These are phyloP conservation scores for Gleditsia sinensis DNA, from an alignment of 306 rosid genomes.

Conservation along the genomic window DNA sequence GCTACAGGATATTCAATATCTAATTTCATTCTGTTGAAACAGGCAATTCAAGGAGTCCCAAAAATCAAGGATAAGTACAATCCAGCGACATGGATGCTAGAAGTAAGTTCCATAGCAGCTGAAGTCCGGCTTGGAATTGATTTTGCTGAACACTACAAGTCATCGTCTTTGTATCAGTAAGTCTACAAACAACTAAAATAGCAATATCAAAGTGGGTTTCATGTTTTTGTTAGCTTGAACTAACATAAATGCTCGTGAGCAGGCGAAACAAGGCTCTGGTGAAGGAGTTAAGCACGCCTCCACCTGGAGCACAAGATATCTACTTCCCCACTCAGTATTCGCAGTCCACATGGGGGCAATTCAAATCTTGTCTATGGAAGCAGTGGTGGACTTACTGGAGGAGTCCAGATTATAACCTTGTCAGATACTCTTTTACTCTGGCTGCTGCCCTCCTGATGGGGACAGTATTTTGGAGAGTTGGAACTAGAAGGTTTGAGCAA, in stretches of 20 bases:
- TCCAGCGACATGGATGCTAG: constrained; percentile 88
- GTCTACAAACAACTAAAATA: not conserved
- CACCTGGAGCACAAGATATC: constrained; percentile 62
- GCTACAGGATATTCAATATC: too few species aligned
- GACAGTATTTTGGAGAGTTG: constrained; percentile 79
- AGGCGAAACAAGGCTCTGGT: constrained; percentile 77
- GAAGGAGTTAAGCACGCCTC: constrained; percentile 61
- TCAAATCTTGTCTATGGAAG: constrained; percentile 86
- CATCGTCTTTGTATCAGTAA: constrained; percentile 59
- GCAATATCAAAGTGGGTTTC: not conserved
- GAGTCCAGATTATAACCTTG: constrained; percentile 93
- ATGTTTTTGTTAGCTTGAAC: not conserved
- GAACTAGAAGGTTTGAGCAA: constrained; percentile 60
- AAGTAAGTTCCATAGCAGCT: constrained; percentile 61
- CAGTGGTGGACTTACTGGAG: constrained; percentile 96
- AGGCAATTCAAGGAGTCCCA: constrained; percentile 65
- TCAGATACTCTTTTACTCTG: constrained; percentile 75
- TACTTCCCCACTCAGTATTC: constrained; percentile 67
- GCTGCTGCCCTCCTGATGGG: constrained; percentile 78
- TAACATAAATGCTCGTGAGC: constrained; percentile 19
- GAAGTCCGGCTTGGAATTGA: constrained; percentile 61
- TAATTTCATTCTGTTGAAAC: not conserved
- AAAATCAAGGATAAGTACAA: constrained; percentile 62
- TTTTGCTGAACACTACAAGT: constrained; percentile 58
- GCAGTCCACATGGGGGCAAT: constrained; percentile 71